Base-by-base conservation (phyloP, 148 eudicot species). In the Cornus kousa region DNA sequence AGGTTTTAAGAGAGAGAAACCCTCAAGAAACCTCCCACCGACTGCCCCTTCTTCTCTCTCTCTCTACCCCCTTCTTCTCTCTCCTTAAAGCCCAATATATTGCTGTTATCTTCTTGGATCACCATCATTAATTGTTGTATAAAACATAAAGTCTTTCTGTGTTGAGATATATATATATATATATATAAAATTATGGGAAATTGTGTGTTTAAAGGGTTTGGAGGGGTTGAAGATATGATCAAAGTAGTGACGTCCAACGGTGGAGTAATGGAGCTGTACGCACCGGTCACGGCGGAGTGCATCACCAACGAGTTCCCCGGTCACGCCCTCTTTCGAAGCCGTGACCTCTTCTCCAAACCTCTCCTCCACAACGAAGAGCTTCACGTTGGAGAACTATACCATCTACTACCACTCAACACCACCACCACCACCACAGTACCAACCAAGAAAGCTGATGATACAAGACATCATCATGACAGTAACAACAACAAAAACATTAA, bases 211-310 rank as follows among this genome's bases (percentile, higher is more conserved):
- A 80, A 23, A 7, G 78, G 78, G 71, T 16, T 53, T 17, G 72
- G 71, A 46, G 50, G 46, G 48, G 68, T 10, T 6, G 40, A 68
- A 46, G 20, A 68, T 14, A 86, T 84, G 89, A 84, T 88, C 68
- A 86, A 86, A 35, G 91, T 88, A 2, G 86, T 81, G 4, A 88
- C 91, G 9, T 70, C 85, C 5, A 86, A 77, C 72, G 91, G 91
- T 0, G 91, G 91, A 3, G 81, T 88, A 33, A 88, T 88, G 91
- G 91, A 88, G 65, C 87, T 88, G 3, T 86, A 84, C 72, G 81
- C 91, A 5, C 91, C 91, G 2, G 86, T 88, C 79, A 86, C 89
- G 16, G 89, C 86, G 3, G 87, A 81, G 16, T 86, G 78, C 79
- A 83, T 88, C 35, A 88, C 89, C 48, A 82, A 88, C 9, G 89